phyloP scores from a whole-genome alignment of 192 early-diverging fungal species.

The Entophlyctis luteolus region DNA sequence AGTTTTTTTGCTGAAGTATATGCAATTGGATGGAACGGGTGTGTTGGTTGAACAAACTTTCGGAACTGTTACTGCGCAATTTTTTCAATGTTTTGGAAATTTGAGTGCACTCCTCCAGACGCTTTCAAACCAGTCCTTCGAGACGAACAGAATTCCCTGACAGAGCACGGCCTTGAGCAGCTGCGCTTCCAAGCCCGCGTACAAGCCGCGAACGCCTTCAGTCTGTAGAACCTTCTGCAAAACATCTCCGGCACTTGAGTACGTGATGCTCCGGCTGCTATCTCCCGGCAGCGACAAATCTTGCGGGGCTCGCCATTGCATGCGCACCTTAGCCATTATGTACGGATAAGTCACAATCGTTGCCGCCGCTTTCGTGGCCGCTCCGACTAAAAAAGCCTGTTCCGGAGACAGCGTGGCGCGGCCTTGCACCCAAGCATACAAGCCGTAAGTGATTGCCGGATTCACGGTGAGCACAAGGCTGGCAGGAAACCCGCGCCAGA shows the following conservation, averaged over 20 bases:
- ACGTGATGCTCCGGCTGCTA: constrained; percentile 59
- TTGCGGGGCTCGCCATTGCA: constrained; percentile 64
- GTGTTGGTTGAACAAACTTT: no score
- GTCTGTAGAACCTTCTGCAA: constrained; percentile 67
- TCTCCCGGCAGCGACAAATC: constrained; percentile 37
- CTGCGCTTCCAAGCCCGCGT: constrained; percentile 93
- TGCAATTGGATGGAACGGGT: no score
- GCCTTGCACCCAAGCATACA: constrained; percentile 72
- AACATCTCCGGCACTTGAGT: constrained; percentile 81
- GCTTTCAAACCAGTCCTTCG: constrained; percentile 93
- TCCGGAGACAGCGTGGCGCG: constrained; percentile 58
- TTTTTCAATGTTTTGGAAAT: no score
- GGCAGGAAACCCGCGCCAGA: constrained; percentile 88
- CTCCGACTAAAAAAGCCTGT: constrained; percentile 83
- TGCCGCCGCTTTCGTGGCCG: constrained; percentile 86
- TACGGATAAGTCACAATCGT: constrained; percentile 76
- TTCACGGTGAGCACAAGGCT: constrained; percentile 88
- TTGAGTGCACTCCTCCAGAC: no score
- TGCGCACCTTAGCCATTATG: constrained; percentile 96
- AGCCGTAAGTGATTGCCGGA: constrained; percentile 88
- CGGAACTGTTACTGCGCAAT: no score
- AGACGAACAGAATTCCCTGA: constrained; percentile 91
- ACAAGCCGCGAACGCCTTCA: constrained; percentile 87
- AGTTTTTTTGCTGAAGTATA: no score
- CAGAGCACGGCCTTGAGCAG: constrained; percentile 96